Conservation (phyloP, 208 protist genomes). For the Trichomonas vaginalis region DNA sequence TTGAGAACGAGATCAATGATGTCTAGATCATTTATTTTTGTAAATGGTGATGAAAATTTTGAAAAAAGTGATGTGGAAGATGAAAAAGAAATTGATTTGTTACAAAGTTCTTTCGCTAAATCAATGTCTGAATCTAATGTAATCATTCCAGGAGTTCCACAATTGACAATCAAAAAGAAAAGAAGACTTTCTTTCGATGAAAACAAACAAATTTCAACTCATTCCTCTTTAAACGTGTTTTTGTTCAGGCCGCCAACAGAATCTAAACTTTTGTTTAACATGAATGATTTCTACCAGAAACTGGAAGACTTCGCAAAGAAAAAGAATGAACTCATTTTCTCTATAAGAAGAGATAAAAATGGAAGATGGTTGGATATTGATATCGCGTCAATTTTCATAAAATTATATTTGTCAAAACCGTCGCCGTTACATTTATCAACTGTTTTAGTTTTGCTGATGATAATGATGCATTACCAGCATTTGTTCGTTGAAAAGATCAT, state of each 20-base stretch:
- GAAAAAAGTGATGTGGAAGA: neutral
- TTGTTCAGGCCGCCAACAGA: neutral
- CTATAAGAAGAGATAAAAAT: neutral
- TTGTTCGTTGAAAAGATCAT: neutral
- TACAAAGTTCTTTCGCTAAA: neutral
- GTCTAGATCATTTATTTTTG: neutral
- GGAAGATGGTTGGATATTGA: neutral
- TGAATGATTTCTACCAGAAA: neutral
- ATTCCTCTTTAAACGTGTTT: neutral
- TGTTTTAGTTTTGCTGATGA: neutral
- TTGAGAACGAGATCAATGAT: neutral
- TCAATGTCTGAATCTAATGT: neutral
- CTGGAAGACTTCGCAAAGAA: neutral
- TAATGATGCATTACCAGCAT: neutral
- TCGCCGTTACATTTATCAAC: neutral
- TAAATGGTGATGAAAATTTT: neutral
- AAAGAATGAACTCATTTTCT: neutral
- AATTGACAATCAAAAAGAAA: neutral
- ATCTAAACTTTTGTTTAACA: neutral
- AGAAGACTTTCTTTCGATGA: neutral
- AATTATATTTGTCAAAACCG: neutral
- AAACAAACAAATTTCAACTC: neutral
- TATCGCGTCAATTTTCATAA: neutral
- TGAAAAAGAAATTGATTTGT: neutral
- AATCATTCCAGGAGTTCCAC: neutral